Evolutionary conservation across 176 grass and related monocot species (phyloP).

Genomic region (Stipa capillata): DNA sequence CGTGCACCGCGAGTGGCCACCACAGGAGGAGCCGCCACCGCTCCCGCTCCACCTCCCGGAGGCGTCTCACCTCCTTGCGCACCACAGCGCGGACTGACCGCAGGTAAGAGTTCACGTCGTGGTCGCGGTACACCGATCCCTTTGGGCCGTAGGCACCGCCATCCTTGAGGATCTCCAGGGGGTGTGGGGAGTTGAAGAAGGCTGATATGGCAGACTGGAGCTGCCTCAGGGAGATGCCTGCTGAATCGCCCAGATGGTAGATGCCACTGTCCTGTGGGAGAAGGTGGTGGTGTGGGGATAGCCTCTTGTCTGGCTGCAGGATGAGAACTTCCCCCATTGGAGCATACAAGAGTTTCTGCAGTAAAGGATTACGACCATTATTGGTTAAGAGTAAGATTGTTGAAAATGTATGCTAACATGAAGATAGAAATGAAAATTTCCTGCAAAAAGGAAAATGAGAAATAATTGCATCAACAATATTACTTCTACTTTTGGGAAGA

Average conservation of each 20-base stretch:
- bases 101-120: constrained; percentile 79
- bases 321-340: constrained; percentile 87
- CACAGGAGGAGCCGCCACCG: constrained; percentile 33
- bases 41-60: constrained; percentile 29
- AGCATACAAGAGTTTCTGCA: constrained; percentile 82
- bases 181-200: constrained; percentile 90
- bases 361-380: background rate
- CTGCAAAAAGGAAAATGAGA: too few relatives aligned
- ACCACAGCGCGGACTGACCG: constrained; percentile 60
- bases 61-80: constrained; percentile 44
- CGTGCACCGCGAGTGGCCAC: constrained; percentile 45
- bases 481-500: background rate
- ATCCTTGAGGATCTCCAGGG: constrained; percentile 81
- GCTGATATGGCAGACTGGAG: constrained; percentile 52
- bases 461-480: background rate
- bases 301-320: constrained; percentile 74
- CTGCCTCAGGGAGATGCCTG: constrained; percentile 20
- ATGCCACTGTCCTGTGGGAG: constrained; percentile 73
- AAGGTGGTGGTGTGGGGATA: constrained; percentile 81
- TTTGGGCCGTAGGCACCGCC: constrained; percentile 58
- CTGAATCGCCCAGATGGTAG: constrained; percentile 39
- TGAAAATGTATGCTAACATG: background rate
- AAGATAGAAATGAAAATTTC: background rate
- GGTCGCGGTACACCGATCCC: constrained; percentile 74
- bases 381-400: background rate